These are phyloP conservation scores for Talaromyces verruculosus DNA, from an alignment of 2,329 filamentous ascomycete genomes.

Conservation along the genomic window DNA sequence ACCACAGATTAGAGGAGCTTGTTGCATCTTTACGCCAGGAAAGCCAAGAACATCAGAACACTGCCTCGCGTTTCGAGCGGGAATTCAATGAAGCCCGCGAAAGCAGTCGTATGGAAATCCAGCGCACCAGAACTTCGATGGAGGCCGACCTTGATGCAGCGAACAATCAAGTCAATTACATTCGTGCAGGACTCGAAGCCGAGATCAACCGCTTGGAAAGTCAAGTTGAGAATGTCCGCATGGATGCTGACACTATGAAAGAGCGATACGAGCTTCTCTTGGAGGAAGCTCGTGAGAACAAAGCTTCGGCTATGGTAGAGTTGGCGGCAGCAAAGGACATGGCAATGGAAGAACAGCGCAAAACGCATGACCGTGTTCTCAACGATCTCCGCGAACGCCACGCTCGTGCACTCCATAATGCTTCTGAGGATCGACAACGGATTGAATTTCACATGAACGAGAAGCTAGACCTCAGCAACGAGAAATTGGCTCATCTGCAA, in stretches of 20 bases:
- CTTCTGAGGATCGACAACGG: slow-evolving; percentile 77
- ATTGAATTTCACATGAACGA: slow-evolving; percentile 78
- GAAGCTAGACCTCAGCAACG: slow-evolving; percentile 75
- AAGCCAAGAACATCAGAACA: slow-evolving; percentile 70
- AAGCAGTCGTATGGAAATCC: slow-evolving; percentile 73
- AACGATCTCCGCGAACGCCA: slow-evolving; percentile 76
- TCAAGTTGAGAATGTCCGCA: slow-evolving; percentile 73
- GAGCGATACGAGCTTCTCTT: slow-evolving; percentile 80
- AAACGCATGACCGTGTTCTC: slow-evolving; percentile 69
- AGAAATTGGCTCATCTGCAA: slow-evolving; percentile 80
- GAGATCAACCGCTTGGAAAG: slow-evolving; percentile 70
- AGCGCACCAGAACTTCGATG: slow-evolving; percentile 74
- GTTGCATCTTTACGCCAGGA: slow-evolving; percentile 51
- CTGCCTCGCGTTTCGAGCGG: slow-evolving; percentile 68
- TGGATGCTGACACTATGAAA: slow-evolving; percentile 78
- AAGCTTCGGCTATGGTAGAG: slow-evolving; percentile 59
- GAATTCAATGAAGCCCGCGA: slow-evolving; percentile 84
- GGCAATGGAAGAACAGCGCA: slow-evolving; percentile 58
- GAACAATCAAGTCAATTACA: slow-evolving; percentile 80
- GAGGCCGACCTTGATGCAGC: slow-evolving; percentile 80
- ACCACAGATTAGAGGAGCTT: slow-evolving; percentile 63
- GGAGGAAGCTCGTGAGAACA: slow-evolving; percentile 73
- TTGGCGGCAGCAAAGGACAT: slow-evolving; percentile 54
- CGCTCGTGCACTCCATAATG: slow-evolving; percentile 69
- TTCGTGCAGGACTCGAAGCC: slow-evolving; percentile 77